Evolutionary conservation across 805 yeast species (phyloP).

Genomic region (Saccharomycopsis vini): DNA sequence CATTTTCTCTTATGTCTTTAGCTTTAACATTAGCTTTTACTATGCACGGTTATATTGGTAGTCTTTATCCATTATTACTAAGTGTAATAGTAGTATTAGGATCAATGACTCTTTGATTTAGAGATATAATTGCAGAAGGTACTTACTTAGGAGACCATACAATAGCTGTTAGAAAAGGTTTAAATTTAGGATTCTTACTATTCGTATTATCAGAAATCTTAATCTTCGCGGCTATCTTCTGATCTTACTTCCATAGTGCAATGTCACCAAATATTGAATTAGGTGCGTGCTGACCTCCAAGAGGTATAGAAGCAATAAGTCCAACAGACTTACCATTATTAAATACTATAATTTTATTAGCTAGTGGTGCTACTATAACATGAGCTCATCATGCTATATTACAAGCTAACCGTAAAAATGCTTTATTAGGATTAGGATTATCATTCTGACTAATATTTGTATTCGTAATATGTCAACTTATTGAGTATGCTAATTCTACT

Average conservation of each 20-base stretch:
- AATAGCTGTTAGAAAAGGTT: constrained; percentile 22
- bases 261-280: constrained; percentile 23
- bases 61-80: constrained; percentile 17
- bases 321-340: constrained; percentile 25
- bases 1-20: constrained; percentile 23
- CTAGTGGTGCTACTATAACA: constrained; percentile 24
- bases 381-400: constrained; percentile 24
- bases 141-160: constrained; percentile 25
- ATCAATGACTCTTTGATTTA: constrained; percentile 22
- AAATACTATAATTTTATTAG: constrained; percentile 25
- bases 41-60: constrained; percentile 23
- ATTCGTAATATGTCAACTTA: constrained; percentile 23
- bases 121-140: constrained; percentile 24
- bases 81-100: constrained; percentile 19
- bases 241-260: constrained; percentile 24
- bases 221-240: constrained; percentile 21
- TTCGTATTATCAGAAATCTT: constrained; percentile 22
- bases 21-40: constrained; percentile 23
- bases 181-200: constrained; percentile 20
- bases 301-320: constrained; percentile 21
- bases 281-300: constrained; percentile 24
- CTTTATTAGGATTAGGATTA: constrained; percentile 20
- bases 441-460: constrained; percentile 23
- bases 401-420: constrained; percentile 18
- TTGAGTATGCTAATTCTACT: constrained; percentile 23